Percentiles rank a stretch among this genome's conserved stretches.
Conservation (phyloP, 768 basidiomycete species). For the Termitomyces sp. region DNA sequence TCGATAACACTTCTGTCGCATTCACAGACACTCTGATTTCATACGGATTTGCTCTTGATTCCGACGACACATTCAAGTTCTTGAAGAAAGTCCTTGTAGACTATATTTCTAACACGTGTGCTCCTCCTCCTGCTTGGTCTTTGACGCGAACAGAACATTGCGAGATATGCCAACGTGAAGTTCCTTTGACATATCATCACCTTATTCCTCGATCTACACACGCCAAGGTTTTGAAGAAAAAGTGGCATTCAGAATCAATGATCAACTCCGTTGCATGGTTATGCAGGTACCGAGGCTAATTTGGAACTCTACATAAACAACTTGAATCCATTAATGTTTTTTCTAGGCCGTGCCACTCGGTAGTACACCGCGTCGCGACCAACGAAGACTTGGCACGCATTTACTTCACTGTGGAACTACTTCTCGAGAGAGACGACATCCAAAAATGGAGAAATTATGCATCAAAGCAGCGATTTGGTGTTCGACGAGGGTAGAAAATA, state of each 20-base stretch:
- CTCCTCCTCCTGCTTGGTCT: conserved; percentile 47
- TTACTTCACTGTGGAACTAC: conserved; percentile 44
- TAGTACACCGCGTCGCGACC: conserved; percentile 42
- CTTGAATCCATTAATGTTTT: background rate
- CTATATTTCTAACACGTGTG: conserved; percentile 40
- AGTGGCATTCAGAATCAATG: conserved; percentile 48
- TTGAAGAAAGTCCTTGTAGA: conserved; percentile 33
- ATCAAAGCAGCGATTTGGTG: conserved; percentile 35
- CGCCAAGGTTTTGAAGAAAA: conserved; percentile 48
- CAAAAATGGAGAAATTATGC: conserved; percentile 52
- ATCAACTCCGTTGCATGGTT: conserved; percentile 57
- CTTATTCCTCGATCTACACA: conserved; percentile 52
- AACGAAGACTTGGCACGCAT: conserved; percentile 45
- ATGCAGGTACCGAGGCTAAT: conserved; percentile 31
- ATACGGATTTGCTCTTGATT: conserved; percentile 37
- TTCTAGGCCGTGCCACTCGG: conserved; percentile 44
- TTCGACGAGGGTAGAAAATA: conserved; percentile 14
- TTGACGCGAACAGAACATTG: conserved; percentile 47
- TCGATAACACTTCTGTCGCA: conserved; percentile 32
- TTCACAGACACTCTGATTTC: conserved; percentile 47
- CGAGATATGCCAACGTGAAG: conserved; percentile 53
- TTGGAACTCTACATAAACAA: background rate
- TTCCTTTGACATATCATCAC: conserved; percentile 57
- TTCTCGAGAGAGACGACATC: conserved; percentile 49
- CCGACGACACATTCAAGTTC: conserved; percentile 33